Conservation (phyloP, 768 basidiomycete genomes). For the Pleurotus ostreatus region DNA sequence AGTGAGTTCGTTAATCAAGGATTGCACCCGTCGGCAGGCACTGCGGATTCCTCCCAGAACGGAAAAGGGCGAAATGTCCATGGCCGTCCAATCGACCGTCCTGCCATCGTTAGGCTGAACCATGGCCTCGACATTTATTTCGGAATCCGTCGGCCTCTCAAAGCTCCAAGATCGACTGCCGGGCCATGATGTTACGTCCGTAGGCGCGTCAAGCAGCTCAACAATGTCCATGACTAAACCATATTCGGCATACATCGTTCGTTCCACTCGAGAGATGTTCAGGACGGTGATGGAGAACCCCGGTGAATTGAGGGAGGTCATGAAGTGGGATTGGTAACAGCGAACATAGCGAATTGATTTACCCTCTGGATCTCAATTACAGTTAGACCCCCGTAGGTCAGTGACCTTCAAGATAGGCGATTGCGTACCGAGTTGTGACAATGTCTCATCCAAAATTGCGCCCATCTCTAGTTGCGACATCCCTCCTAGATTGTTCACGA, state of each 20-base stretch:
- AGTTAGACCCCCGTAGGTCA: not conserved
- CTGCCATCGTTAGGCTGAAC: too few species aligned
- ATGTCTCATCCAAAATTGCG: constrained; percentile 40
- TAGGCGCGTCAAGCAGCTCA: constrained; percentile 36
- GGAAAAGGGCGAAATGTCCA: constrained; percentile 3
- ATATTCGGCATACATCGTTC: constrained; percentile 2
- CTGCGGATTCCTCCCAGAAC: constrained; percentile 27
- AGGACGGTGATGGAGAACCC: constrained; percentile 52
- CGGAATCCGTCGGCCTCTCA: not conserved
- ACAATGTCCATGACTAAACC: constrained; percentile 17
- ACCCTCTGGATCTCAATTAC: not conserved
- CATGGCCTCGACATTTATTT: too few species aligned
- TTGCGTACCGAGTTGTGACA: constrained; percentile 37
- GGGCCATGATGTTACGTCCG: constrained; percentile 38
- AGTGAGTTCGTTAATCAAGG: constrained; percentile 48
- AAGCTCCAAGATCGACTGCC: constrained; percentile 29
- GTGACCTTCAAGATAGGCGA: not conserved
- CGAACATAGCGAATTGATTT: constrained; percentile 30
- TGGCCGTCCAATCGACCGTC: not conserved
- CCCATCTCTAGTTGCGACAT: constrained; percentile 49
- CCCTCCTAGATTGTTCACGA: constrained; percentile 56
- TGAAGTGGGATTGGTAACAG: constrained; percentile 45
- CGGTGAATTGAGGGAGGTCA: constrained; percentile 59
- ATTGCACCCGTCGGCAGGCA: constrained; percentile 40
- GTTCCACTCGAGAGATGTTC: constrained; percentile 35